Conservation (phyloP, 2,329 filamentous ascomycete genomes). For the Penicillium sp. region DNA sequence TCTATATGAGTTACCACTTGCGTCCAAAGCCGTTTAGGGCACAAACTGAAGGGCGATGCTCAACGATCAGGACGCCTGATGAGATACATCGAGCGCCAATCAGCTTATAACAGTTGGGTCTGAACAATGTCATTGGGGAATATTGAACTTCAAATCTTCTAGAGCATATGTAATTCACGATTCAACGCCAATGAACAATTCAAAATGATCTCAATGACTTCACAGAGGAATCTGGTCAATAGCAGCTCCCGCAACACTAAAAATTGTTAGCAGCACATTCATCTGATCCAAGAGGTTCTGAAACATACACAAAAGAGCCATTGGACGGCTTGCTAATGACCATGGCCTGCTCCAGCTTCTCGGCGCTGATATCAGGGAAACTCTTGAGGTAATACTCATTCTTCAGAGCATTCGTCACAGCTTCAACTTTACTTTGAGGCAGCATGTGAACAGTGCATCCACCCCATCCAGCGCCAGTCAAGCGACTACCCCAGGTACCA, state of each 20-base stretch:
- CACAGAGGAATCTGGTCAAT: conserved; percentile 34
- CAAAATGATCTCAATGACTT: conserved; percentile 6
- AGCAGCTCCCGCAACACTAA: conserved; percentile 38
- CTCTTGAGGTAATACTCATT: conserved; percentile 77
- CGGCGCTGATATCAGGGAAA: conserved; percentile 64
- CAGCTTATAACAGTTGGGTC: background rate
- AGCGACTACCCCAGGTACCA: conserved; percentile 77
- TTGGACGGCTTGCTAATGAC: conserved; percentile 77
- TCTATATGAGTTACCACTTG: background rate
- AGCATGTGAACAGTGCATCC: conserved; percentile 94
- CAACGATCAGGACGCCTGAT: background rate
- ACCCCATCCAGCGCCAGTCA: conserved; percentile 95
- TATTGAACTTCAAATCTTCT: background rate
- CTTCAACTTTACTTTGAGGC: conserved; percentile 74
- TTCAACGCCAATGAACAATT: background rate
- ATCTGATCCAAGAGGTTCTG: background rate
- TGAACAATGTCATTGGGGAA: background rate
- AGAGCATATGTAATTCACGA: background rate
- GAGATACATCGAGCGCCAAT: too few relatives aligned
- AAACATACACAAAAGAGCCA: conserved; percentile 43
- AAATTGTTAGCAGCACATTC: conserved; percentile 13
- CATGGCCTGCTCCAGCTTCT: conserved; percentile 75
- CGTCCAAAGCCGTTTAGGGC: background rate
- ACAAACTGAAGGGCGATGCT: background rate
- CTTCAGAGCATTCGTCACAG: conserved; percentile 73